Conservation (phyloP, 495 filamentous ascomycete species). For the Trichocladium uniseriatum region DNA sequence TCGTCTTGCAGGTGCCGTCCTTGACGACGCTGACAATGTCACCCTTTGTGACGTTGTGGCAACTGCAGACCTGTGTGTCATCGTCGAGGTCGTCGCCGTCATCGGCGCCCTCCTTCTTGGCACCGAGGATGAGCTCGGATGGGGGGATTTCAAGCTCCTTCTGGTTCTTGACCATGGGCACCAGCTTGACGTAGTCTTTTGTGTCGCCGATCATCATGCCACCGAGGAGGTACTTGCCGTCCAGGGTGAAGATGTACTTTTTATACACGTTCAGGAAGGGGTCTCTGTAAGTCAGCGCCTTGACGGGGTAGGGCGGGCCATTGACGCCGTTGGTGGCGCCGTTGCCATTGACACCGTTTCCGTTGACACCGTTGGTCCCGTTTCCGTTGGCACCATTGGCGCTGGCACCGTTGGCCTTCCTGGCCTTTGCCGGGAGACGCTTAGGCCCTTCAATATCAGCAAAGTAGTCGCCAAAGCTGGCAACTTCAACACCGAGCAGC, state of each 20-base stretch:
- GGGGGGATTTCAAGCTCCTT: constrained; percentile 78
- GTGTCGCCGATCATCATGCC: constrained; percentile 99
- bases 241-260: constrained; percentile 87
- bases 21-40: constrained; percentile 69
- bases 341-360: constrained; percentile 37
- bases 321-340: constrained; percentile 26
- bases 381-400: constrained; percentile 43
- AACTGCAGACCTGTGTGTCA: constrained; percentile 89
- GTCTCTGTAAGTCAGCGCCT: constrained; percentile 86
- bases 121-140: constrained; percentile 81
- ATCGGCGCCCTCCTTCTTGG: constrained; percentile 63
- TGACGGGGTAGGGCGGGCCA: constrained; percentile 52
- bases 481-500: constrained; percentile 86
- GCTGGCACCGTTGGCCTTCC: constrained; percentile 31
- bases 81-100: constrained; percentile 52
- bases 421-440: constrained; percentile 51
- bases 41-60: constrained; percentile 91
- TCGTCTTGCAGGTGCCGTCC: constrained; percentile 72
- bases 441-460: constrained; percentile 83
- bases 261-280: constrained; percentile 93
- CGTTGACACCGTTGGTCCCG: constrained; percentile 38
- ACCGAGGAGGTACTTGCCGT: constrained; percentile 86
- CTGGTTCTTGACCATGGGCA: constrained; percentile 85
- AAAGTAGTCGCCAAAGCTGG: constrained; percentile 94
- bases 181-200: constrained; percentile 85